Base-by-base conservation (phyloP, 1,284 basidiomycete species). In the Spongiforma sp. region DNA sequence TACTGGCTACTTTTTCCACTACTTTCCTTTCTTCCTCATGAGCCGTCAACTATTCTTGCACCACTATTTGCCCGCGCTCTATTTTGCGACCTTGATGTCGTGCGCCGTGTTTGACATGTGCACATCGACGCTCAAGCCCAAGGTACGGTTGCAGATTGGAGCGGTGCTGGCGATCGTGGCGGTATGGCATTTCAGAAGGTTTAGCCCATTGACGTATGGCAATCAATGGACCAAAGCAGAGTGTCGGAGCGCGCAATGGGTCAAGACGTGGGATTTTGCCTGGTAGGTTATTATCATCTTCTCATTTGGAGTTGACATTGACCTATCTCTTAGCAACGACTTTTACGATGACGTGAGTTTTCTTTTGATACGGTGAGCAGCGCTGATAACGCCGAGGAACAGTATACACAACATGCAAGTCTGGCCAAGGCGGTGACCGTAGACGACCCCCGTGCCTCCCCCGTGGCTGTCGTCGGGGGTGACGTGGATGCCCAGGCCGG, bases 1-100 rank as follows among this genome's bases (percentile, higher is more conserved):
- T 78, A 78, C 93, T n/a, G 95, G 94, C 59, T 99, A 96, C 95
- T 83, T 83, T n/a, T 74, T 98, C 53, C 97, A 99, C 81, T 99
- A 97, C 80, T 84, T 95, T 73, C 97, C 97, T 14, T 99, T 99
- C 86, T 98, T 89, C 86, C 82, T 98, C 69, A 99, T 99, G 97
- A 82, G 87, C 58, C 93, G 97, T 30, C 97, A 99, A 75, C 88
- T 99, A 54, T 99, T 99, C 86, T 78, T 99, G 33, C 96, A 99
- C 76, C 96, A 99, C 80, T 98, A 99, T 77, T 91, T 98, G 77
- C 96, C 96, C 0, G 95, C 97, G 0, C 84, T 99, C 19, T 99
- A 98, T 79, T 99, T 96, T 75, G 90, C 94, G 26, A 89, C 99
- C 69, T 85, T 99, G 12, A 82, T 96, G 32, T 84, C 86, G 34